phyloP scores from a whole-genome alignment of 768 basidiomycete genomes.

The Zangia roseola region DNA sequence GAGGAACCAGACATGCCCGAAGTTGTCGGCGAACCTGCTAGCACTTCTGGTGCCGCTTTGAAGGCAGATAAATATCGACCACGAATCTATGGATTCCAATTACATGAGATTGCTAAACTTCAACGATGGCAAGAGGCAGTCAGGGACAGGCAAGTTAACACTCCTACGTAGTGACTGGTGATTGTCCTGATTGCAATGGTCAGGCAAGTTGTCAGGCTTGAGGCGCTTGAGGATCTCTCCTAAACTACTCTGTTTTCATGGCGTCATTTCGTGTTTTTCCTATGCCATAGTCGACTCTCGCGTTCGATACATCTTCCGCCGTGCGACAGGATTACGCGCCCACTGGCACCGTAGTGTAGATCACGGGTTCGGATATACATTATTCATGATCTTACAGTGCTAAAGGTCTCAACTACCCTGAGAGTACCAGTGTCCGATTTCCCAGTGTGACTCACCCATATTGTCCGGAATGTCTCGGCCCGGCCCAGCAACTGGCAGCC shows the following conservation, averaged over 20 bases:
- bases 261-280: constrained; percentile 1
- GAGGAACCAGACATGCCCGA: constrained; percentile 53
- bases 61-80: constrained; percentile 93
- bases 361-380: not conserved
- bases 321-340: too few relatives aligned
- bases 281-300: constrained; percentile 8
- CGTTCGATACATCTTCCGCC: not conserved
- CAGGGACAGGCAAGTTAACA: constrained; percentile 63
- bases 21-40: constrained; percentile 63
- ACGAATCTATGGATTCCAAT: constrained; percentile 94
- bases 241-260: constrained; percentile 9
- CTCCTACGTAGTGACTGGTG: not conserved
- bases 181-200: constrained; percentile 5
- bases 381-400: not conserved
- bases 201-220: constrained; percentile 51
- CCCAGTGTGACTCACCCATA: too few relatives aligned
- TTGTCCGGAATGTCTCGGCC: too few relatives aligned
- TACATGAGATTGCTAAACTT: constrained; percentile 90
- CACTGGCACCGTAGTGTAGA: too few relatives aligned
- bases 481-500: too few relatives aligned
- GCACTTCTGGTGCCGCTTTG: constrained; percentile 77
- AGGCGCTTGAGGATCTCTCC: constrained; percentile 42
- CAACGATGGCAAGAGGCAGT: constrained; percentile 96
- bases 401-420: too few relatives aligned
- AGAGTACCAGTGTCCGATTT: too few relatives aligned